Base-by-base conservation (phyloP, 2,329 filamentous ascomycete genomes). In the Mycosphaerella sp. region DNA sequence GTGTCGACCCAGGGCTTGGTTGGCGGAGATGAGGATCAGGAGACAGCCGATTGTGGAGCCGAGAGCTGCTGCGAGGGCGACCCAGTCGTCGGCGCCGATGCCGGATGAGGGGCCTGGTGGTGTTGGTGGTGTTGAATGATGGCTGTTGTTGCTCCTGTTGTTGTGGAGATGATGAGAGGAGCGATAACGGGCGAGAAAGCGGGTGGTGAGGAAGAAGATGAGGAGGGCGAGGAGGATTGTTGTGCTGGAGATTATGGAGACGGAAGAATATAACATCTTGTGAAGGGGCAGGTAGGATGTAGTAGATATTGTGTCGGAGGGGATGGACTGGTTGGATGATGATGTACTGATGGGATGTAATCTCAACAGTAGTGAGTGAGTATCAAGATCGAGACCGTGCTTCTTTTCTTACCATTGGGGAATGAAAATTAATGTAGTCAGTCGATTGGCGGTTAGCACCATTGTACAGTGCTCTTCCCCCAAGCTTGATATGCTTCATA, bases 81-180 rank as follows among this genome's bases (percentile, higher is more conserved):
- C 48, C 48, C 48, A 51, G 32, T 51, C 48, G 8, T 51, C 48
- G 11, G 48, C 14, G 6, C 48, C 48, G 3, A 51, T 51, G 41
- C 41, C 48, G 6, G 41, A 10, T 21, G 21, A 21, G 21, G 21
- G 21, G 21, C 21, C 21, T 21, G 21, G 3, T 21, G 21, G 21
- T 3, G 41, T 43, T 11, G n/a, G 2, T 5, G 14, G 1, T 8
- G 41, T 43, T 21, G 41, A 1, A 7, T 21, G 32, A 8, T 23
- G 31, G 48, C 17, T 21, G 21, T 21, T 21, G 21, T 21, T 21
- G 3, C 3, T 21, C 2, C 3, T 21, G 26, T 29, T 29, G 3
- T 29, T 29, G 26, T 29, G 10, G 21, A 29, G 11, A 7, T 31
- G 10, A 41, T 31, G 10, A 41, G 32, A 14, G 11, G 48, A 45